phyloP scores from a whole-genome alignment of 2,329 filamentous ascomycete genomes.

The Biscogniauxia sp. region DNA sequence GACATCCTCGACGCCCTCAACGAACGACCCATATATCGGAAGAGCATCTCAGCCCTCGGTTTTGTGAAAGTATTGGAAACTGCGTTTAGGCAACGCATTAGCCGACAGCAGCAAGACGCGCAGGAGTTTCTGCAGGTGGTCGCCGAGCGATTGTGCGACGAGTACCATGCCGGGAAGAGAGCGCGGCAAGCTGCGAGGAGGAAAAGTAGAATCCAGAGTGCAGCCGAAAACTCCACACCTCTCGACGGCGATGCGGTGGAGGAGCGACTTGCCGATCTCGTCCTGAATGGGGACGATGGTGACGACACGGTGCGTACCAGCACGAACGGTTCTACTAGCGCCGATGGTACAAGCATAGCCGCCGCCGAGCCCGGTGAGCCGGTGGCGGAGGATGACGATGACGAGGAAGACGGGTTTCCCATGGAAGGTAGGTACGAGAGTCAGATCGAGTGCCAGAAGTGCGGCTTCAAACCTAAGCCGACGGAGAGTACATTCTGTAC shows the following conservation, averaged over 20 bases:
- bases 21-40: constrained; percentile 88
- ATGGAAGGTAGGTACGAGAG: constrained; percentile 90
- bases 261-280: constrained; percentile 32
- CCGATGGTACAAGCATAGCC: constrained; percentile 2
- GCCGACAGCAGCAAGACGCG: constrained; percentile 92
- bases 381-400: constrained; percentile 38
- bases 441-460: constrained; percentile 90
- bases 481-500: constrained; percentile 85
- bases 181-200: constrained; percentile 60
- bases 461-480: constrained; percentile 84
- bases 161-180: constrained; percentile 82
- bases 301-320: neutral
- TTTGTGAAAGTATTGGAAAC: constrained; percentile 82
- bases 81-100: constrained; percentile 88
- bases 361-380: constrained; percentile 12
- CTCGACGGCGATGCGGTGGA: constrained; percentile 30
- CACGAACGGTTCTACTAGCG: neutral
- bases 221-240: constrained; percentile 13
- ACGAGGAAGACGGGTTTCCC: constrained; percentile 72
- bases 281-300: constrained; percentile 18
- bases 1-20: constrained; percentile 90
- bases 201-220: constrained; percentile 22
- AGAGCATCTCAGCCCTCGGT: constrained; percentile 83
- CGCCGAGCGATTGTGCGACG: constrained; percentile 86
- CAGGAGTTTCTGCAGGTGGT: constrained; percentile 97